Percentiles rank a stretch among this genome's conserved stretches.
Conservation (phyloP, 352 stramenopile genomes). For the Pythium aristosporum region DNA sequence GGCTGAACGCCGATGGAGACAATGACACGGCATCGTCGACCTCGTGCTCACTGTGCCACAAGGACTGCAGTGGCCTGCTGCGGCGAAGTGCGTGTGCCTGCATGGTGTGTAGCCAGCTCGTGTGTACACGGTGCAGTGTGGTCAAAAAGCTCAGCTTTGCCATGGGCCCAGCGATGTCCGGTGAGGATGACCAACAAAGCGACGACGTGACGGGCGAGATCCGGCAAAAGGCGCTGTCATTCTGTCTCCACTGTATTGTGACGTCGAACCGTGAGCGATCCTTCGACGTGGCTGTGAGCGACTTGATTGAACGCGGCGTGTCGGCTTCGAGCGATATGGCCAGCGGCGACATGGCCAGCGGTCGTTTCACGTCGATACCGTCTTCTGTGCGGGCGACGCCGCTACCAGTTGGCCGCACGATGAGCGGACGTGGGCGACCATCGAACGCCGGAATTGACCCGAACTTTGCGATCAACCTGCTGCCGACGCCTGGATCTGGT, state of each 20-base stretch:
- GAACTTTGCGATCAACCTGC: background rate
- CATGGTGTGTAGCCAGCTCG: constrained; percentile 30
- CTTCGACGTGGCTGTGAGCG: constrained; percentile 21
- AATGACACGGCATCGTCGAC: background rate
- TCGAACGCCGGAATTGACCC: constrained; percentile 10
- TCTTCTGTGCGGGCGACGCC: constrained; percentile 1
- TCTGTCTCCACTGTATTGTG: constrained; percentile 30
- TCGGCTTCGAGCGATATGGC: background rate
- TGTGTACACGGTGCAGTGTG: constrained; percentile 28
- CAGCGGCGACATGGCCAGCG: background rate
- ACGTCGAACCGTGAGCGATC: constrained; percentile 24
- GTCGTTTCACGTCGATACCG: background rate
- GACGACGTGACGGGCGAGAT: constrained; percentile 15
- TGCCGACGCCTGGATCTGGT: constrained; percentile 6
- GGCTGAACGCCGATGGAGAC: constrained; percentile 2
- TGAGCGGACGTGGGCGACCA: constrained; percentile 12
- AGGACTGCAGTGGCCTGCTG: constrained; percentile 20
- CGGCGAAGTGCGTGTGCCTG: constrained; percentile 20
- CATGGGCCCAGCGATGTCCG: constrained; percentile 20
- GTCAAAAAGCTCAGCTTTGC: constrained; percentile 29
- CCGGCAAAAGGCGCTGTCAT: constrained; percentile 27
- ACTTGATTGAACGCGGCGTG: constrained; percentile 21
- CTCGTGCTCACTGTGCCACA: constrained; percentile 22
- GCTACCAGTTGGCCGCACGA: background rate
- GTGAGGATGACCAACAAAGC: constrained; percentile 14